phyloP scores from a whole-genome alignment of 2,329 filamentous ascomycete genomes.

The Aspergillus sergii region DNA sequence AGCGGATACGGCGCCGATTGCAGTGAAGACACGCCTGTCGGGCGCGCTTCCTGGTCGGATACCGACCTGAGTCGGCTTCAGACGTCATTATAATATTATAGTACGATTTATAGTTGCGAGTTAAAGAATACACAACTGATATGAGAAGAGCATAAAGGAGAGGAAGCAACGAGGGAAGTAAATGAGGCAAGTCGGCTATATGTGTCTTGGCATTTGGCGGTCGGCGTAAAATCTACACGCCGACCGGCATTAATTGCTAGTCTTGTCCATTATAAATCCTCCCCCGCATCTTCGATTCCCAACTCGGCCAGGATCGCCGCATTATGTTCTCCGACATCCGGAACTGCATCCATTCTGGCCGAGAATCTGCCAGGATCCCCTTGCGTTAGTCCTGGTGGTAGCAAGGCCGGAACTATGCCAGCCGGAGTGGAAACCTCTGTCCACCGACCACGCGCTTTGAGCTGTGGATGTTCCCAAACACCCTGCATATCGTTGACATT shows the following conservation, averaged over 20 bases:
- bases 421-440: constrained; percentile 52
- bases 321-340: constrained; percentile 55
- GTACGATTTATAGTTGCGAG: not conserved
- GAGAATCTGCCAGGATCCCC: constrained; percentile 25
- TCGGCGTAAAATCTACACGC: not conserved
- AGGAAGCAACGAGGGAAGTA: not conserved
- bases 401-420: constrained; percentile 52
- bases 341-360: constrained; percentile 44
- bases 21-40: constrained; percentile 49
- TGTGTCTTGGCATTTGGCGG: constrained; percentile 2
- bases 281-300: constrained; percentile 29
- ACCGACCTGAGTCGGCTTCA: not conserved
- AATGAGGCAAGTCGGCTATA: constrained; percentile 8
- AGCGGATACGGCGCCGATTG: constrained; percentile 50
- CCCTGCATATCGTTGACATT: constrained; percentile 59
- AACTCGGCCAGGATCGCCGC: constrained; percentile 51
- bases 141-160: not conserved
- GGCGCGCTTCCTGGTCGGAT: constrained; percentile 31
- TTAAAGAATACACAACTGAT: not conserved
- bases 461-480: constrained; percentile 58
- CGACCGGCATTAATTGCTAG: not conserved
- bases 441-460: constrained; percentile 56
- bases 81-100: constrained; percentile 4
- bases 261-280: not conserved
- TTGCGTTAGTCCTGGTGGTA: constrained; percentile 51